Percentiles rank a stretch among this genome's conserved stretches.
Evolutionary conservation across 805 yeast species (phyloP).

Genomic region (Metschnikowia drakensbergensis): DNA sequence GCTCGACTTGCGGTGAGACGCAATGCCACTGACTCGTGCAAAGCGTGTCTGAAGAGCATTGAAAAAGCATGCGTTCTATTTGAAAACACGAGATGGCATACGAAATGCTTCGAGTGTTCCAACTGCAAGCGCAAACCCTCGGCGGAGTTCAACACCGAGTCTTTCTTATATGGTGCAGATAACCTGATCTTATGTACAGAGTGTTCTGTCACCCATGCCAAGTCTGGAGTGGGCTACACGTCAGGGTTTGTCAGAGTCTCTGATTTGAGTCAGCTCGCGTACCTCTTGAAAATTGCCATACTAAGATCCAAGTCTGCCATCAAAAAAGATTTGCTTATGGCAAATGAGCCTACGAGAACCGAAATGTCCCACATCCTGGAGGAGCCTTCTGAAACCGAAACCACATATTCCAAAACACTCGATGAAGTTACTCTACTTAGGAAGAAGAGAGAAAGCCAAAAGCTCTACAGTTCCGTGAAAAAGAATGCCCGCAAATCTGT

Average conservation of each 20-base stretch:
- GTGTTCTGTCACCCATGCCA: constrained; percentile 49
- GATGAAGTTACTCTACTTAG: constrained; percentile 74
- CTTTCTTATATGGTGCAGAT: constrained; percentile 16
- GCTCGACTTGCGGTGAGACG: constrained; percentile 44
- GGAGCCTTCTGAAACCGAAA: constrained; percentile 28
- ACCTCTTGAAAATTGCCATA: constrained; percentile 77
- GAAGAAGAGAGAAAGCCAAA: constrained; percentile 65
- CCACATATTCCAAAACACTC: constrained; percentile 64
- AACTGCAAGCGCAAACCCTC: constrained; percentile 43
- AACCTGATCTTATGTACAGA: constrained; percentile 51
- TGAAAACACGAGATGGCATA: constrained; percentile 75
- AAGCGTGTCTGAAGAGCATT: constrained; percentile 65
- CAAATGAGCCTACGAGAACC: constrained; percentile 8
- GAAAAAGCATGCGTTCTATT: constrained; percentile 76
- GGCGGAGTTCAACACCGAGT: constrained; percentile 12
- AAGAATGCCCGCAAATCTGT: constrained; percentile 64
- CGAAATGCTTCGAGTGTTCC: constrained; percentile 65
- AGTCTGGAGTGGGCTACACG: constrained; percentile 23
- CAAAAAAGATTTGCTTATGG: constrained; percentile 21
- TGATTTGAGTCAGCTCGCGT: constrained; percentile 68
- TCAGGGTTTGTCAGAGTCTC: constrained; percentile 60
- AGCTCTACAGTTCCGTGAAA: constrained; percentile 50
- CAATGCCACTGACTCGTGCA: constrained; percentile 74
- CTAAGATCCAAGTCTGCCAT: constrained; percentile 66
- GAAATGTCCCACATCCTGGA: constrained; percentile 17